Conservation (phyloP, 2,329 filamentous ascomycete species). For the Aspergillus tanneri region DNA sequence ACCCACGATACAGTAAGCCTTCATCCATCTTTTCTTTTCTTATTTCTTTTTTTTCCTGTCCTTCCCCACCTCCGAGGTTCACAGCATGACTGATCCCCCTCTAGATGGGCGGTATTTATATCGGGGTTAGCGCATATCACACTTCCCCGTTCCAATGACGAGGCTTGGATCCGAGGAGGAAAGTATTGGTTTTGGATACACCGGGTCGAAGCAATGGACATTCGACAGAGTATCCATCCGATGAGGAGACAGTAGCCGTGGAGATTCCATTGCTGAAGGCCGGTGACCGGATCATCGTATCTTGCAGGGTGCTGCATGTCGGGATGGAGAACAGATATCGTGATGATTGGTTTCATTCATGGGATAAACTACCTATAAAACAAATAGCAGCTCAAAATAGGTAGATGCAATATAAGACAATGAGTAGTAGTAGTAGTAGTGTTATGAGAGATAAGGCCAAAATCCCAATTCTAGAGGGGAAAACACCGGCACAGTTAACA, state of each 20-base stretch:
- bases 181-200: conserved; percentile 47
- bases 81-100: neutral
- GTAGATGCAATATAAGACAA: conserved; percentile 9
- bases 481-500: too few species aligned
- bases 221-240: conserved; percentile 42
- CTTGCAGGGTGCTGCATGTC: conserved; percentile 44
- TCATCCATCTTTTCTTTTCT: too few species aligned
- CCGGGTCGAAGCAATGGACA: conserved; percentile 42
- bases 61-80: neutral
- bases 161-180: conserved; percentile 43
- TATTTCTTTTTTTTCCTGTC: conserved; percentile 2
- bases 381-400: conserved; percentile 1
- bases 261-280: conserved; percentile 39
- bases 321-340: conserved; percentile 15
- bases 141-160: conserved; percentile 39
- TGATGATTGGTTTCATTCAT: conserved; percentile 5
- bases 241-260: conserved; percentile 38
- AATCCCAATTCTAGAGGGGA: neutral
- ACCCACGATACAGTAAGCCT: conserved; percentile 45
- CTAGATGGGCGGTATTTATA: conserved; percentile 39
- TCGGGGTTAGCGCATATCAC: conserved; percentile 46
- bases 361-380: conserved; percentile 4
- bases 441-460: conserved; percentile 3
- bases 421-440: conserved; percentile 3
- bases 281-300: conserved; percentile 44